These are phyloP conservation scores for Mollisiaceae sp. DNA, from an alignment of 2,329 filamentous ascomycete genomes.

Conservation along the genomic window DNA sequence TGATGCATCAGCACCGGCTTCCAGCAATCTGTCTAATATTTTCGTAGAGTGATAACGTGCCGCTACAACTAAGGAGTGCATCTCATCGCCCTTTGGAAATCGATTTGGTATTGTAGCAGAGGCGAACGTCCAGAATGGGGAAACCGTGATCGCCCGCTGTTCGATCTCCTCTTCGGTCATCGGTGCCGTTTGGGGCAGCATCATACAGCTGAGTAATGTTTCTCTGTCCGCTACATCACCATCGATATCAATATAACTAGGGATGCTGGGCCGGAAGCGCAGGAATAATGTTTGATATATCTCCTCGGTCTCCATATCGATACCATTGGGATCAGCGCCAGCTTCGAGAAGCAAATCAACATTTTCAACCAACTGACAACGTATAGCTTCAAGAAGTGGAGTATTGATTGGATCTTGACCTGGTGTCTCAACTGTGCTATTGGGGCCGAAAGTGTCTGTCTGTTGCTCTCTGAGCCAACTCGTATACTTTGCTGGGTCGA, in stretches of 20 bases:
- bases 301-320: conserved; percentile 6
- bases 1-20: conserved; percentile 9
- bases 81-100: conserved; percentile 1
- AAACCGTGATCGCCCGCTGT: not conserved
- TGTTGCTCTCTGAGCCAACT: not conserved
- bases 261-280: conserved; percentile 2
- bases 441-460: not conserved
- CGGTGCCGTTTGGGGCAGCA: not conserved
- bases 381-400: conserved; percentile 5
- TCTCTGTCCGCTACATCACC: not conserved
- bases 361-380: conserved; percentile 10
- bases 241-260: not conserved
- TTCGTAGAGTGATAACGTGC: not conserved
- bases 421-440: not conserved
- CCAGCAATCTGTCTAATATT: conserved; percentile 3
- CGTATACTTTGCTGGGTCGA: not conserved
- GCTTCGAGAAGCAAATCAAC: conserved; percentile 1
- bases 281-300: conserved; percentile 4
- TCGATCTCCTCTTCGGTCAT: conserved; percentile 1
- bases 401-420: not conserved
- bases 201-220: conserved; percentile 4
- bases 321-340: conserved; percentile 7
- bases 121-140: conserved; percentile 1
- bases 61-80: conserved; percentile 7
- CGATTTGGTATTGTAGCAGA: not conserved